Evolutionary conservation across 306 rosid species (phyloP), one percentile per base, ranked within the genome.

Genomic region (Heteromeles arbutifolia): DNA sequence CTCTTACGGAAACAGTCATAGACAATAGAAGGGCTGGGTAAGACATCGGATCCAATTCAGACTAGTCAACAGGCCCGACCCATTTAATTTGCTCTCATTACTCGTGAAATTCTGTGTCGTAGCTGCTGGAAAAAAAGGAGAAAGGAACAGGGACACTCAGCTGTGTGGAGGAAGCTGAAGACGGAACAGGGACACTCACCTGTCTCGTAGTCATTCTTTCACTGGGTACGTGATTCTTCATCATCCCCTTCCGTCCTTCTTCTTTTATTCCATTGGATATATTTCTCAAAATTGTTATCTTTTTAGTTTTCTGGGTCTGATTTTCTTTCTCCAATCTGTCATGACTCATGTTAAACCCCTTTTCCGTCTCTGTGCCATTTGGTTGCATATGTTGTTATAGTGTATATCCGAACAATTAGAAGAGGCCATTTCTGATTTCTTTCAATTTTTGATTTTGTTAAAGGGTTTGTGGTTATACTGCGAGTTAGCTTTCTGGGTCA

Each of bases 161-260:
- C 26, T 25, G 26, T 25, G 26, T 25, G 26, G 26, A 25, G 26
- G 26, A 25, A 25, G 26, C 26, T 25, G 26, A 25, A 25, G 26
- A 25, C 26, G 26, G 26, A 25, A 25, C 26, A 25, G 1, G 26
- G 26, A n/a, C n/a, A n/a, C n/a, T n/a, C n/a, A n/a, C 34, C 59
- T 15, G 6, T 21, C 12, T 56, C 62, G 1, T 63, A 48, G 21
- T 24, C 45, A 59, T 56, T 52, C 72, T 72, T 45, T 54, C 41
- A 37, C 76, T 43, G 89, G 89, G 91, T 85, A 82, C 45, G 45
- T 68, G 67, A 52, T 21, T 54, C 67, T 83, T 76, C 52, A 25
- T 31, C 65, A 15, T 45, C 54, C 54, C 54, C 21, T 14, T 17
- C 72, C 6, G 21, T 6, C 14, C 44, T 65, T 17, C 6, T 26